Conservation (phyloP, 2,329 filamentous ascomycete species). For the Colletotrichum spinosum region DNA sequence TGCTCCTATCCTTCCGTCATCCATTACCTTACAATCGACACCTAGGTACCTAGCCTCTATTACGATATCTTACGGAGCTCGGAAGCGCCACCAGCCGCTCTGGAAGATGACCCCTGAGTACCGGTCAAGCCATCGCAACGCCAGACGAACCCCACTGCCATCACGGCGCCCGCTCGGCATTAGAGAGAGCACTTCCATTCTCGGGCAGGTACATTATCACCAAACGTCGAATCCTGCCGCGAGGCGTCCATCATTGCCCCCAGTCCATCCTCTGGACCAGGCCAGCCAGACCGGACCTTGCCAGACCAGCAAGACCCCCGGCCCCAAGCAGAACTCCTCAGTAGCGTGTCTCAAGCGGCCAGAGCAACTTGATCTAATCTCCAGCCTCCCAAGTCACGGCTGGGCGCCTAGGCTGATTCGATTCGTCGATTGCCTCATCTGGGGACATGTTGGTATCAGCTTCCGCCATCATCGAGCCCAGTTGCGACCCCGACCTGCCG, state of each 20-base stretch:
- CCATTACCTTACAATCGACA: no score
- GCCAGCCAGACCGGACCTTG: slow-evolving; percentile 3
- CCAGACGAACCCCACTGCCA: slow-evolving; percentile 1
- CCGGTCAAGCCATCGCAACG: slow-evolving; percentile 1
- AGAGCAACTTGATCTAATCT: slow-evolving; percentile 32
- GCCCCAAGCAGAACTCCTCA: background rate
- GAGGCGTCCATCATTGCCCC: background rate
- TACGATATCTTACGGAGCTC: no score
- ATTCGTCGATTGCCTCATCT: slow-evolving; percentile 31
- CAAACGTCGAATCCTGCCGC: background rate
- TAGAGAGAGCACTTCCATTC: slow-evolving; percentile 6
- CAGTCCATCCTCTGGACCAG: background rate
- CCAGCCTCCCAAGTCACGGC: slow-evolving; percentile 30
- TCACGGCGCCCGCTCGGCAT: background rate
- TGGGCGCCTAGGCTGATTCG: slow-evolving; percentile 2
- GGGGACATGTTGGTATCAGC: slow-evolving; percentile 33
- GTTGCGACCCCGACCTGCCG: slow-evolving; percentile 5
- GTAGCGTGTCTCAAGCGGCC: background rate
- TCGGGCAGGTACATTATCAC: slow-evolving; percentile 24
- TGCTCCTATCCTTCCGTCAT: no score
- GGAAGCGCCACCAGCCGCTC: slow-evolving; percentile 12
- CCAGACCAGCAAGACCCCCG: background rate
- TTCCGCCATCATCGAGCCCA: slow-evolving; percentile 32
- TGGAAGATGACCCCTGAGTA: slow-evolving; percentile 28
- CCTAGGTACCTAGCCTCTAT: no score